Percentiles rank a stretch among this genome's conserved stretches.
Evolutionary conservation across 169 alveolate genomes (phyloP).

Genomic region (Amoebophrya sp.): DNA sequence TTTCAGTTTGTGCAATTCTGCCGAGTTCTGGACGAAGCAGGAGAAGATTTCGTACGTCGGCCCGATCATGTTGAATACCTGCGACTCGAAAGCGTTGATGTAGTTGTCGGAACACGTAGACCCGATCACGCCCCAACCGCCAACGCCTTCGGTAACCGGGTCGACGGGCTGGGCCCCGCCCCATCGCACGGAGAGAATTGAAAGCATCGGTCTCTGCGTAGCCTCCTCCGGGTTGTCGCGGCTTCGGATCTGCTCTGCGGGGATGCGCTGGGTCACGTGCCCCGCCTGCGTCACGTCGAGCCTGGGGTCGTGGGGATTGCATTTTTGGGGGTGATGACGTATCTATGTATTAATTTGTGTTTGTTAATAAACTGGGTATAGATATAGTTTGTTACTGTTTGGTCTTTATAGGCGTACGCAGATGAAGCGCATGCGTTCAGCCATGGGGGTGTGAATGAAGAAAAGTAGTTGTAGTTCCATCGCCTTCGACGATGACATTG

Average conservation of each 20-base stretch:
- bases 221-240: background rate
- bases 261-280: background rate
- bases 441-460: too few species aligned
- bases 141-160: background rate
- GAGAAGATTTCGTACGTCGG: background rate
- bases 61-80: background rate
- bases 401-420: too few species aligned
- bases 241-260: background rate
- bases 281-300: background rate
- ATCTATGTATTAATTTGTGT: too few species aligned
- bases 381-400: too few species aligned
- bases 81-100: background rate
- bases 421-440: too few species aligned
- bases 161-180: background rate
- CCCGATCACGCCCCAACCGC: background rate
- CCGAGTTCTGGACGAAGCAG: background rate
- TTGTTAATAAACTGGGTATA: too few species aligned
- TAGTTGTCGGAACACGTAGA: background rate
- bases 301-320: background rate
- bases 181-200: background rate
- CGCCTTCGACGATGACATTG: too few species aligned
- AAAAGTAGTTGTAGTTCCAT: too few species aligned
- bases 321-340: too few species aligned
- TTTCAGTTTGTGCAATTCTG: background rate
- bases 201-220: background rate